phyloP scores from a whole-genome alignment of 495 filamentous ascomycete genomes.

The Wilcoxina mikolae region DNA sequence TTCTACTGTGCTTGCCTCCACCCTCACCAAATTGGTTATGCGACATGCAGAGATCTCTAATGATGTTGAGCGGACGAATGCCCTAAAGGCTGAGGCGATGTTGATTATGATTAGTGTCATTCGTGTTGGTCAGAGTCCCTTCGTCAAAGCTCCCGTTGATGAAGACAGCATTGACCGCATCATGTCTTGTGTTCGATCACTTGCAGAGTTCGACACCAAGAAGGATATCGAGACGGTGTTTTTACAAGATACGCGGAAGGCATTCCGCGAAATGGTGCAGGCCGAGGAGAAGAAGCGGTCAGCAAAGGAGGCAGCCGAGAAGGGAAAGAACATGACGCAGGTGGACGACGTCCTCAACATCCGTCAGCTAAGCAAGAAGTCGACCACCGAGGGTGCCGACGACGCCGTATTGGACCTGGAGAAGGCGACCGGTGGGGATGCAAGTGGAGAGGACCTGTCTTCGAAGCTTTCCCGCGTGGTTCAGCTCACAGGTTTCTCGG shows the following conservation, averaged over 20 bases:
- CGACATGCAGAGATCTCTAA: constrained; percentile 88
- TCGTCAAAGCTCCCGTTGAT: constrained; percentile 93
- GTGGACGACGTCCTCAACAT: constrained; percentile 90
- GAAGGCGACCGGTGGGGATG: constrained; percentile 84
- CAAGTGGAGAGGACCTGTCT: constrained; percentile 60
- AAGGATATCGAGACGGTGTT: constrained; percentile 75
- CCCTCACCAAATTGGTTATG: constrained; percentile 96
- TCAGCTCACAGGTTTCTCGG: constrained; percentile 95
- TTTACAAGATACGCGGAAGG: constrained; percentile 88
- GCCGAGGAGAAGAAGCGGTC: constrained; percentile 94
- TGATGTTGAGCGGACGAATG: constrained; percentile 77
- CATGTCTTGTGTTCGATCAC: constrained; percentile 86
- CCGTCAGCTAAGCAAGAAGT: constrained; percentile 86
- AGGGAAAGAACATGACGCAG: constrained; percentile 85
- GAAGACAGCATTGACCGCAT: constrained; percentile 96
- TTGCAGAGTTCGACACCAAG: constrained; percentile 78
- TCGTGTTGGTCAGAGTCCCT: constrained; percentile 91
- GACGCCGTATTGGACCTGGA: constrained; percentile 81
- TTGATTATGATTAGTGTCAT: constrained; percentile 98
- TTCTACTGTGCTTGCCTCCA: constrained; percentile 84
- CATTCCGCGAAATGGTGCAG: constrained; percentile 96
- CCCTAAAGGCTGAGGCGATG: constrained; percentile 93
- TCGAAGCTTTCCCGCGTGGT: constrained; percentile 94
- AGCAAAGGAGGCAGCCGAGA: constrained; percentile 78
- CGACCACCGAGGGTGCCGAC: constrained; percentile 64